A percentile compares a stretch with the other conserved stretches of the same genome.
Evolutionary conservation across 495 filamentous ascomycete genomes (phyloP).

Genomic region (Aspergillus ostianus): DNA sequence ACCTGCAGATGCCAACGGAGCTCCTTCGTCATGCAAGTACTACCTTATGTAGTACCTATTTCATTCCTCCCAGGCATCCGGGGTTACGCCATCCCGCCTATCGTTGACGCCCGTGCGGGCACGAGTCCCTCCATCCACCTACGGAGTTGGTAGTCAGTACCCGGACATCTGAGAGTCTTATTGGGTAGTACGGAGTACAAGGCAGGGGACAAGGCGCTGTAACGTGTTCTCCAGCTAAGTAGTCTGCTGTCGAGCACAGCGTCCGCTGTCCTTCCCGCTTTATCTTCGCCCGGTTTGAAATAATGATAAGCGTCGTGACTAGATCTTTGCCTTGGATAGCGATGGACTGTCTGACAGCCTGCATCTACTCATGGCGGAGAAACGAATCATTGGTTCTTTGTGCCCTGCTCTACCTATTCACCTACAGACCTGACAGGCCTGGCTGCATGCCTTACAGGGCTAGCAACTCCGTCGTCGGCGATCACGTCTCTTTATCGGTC

Average conservation of each 20-base stretch:
- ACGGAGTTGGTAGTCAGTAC: background rate
- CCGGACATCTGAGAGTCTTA: background rate
- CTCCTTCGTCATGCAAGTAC: background rate
- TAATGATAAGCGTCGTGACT: background rate
- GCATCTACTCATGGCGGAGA: background rate
- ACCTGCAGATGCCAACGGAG: too few species aligned
- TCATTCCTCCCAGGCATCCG: background rate
- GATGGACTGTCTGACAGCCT: background rate
- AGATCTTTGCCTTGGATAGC: background rate
- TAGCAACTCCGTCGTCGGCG: background rate
- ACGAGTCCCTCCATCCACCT: background rate
- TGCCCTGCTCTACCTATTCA: background rate
- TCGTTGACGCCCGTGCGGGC: background rate
- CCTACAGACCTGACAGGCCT: background rate
- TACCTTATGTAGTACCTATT: too few species aligned
- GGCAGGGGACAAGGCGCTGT: background rate
- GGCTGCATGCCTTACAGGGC: background rate
- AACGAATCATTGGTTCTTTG: background rate
- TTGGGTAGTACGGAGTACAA: background rate
- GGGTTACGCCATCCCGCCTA: background rate
- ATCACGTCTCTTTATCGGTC: background rate
- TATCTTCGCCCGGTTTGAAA: background rate
- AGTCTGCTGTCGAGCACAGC: too few species aligned
- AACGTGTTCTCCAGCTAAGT: background rate
- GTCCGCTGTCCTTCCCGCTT: too few species aligned